Evolutionary conservation across 352 stramenopile species (phyloP), one percentile per base, ranked within the genome.

Genomic region (Globisporangium takayamanum): DNA sequence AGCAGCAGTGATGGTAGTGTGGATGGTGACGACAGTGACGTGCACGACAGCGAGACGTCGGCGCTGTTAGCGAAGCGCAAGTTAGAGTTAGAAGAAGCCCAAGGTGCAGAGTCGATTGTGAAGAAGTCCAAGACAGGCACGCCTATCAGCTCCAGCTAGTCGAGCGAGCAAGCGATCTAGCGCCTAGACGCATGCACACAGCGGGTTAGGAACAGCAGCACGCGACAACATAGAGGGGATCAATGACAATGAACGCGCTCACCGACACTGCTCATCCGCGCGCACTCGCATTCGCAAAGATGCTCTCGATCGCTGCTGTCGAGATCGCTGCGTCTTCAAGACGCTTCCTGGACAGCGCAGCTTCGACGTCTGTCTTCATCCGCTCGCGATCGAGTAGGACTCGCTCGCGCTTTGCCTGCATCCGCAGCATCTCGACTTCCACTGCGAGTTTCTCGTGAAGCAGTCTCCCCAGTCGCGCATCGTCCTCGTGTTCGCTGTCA

Each of bases 51-150:
- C 14, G 69, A 65, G 51, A 51, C 66, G 51, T 59, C 56, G 1
- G 55, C 69, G 50, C 63, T 74, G 20, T 47, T 71, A 54, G 55
- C 72, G 25, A 90, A 90, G 62, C 76, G 80, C 48, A 86, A 88
- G 63, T 70, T 87, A 63, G 74, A 78, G 28, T 60, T 87, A 60
- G 69, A 77, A n/a, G 78, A 77, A 64, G 60, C 59, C 30, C 46
- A 68, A 54, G 67, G 67, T n/a, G 70, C 80, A 15, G 77, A 87
- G 50, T 80, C 72, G 65, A 61, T 88, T 53, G 67, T 90, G 20
- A 90, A 90, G 54, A 90, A 90, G 63, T 56, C 76, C 20, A 90
- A 90, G 59, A 69, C 80, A 48, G 85, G 68, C 66, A 85, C 77
- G 57, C 76, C 80, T 14, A 82, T 89, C 62, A 87, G 77, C 59